Conservation (phyloP, 495 filamentous ascomycete genomes). For the Hyaloscypha bicolor region DNA sequence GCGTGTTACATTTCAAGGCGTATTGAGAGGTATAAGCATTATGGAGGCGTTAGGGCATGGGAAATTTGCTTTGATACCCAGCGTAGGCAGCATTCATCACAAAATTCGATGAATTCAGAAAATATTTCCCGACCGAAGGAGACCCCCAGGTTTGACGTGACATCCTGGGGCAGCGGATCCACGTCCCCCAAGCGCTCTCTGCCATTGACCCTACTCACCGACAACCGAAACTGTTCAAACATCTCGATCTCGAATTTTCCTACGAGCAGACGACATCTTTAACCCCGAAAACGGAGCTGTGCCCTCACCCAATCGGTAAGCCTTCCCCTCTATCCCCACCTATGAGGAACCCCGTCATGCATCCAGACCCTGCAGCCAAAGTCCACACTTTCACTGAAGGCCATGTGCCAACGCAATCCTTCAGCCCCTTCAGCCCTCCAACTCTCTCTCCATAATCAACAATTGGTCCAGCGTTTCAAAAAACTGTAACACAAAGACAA, state of each 20-base stretch:
- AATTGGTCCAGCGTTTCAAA: neutral
- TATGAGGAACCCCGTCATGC: neutral
- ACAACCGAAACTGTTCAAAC: neutral
- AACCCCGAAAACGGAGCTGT: neutral
- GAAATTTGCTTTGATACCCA: neutral
- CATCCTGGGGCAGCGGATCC: neutral
- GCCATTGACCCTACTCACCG: neutral
- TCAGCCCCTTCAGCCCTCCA: too few relatives aligned
- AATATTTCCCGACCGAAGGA: neutral
- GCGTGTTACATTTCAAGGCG: neutral
- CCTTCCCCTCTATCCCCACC: neutral
- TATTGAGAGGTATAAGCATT: neutral
- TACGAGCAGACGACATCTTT: neutral
- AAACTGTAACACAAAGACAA: neutral
- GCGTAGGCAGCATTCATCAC: neutral
- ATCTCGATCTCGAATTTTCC: neutral
- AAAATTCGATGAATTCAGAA: neutral
- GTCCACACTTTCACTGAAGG: neutral
- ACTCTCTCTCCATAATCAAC: neutral
- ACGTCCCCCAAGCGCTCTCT: neutral
- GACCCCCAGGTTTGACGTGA: neutral
- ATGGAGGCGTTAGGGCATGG: neutral
- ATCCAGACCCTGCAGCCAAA: neutral
- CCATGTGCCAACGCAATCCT: neutral
- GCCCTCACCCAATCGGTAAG: neutral